phyloP scores from a whole-genome alignment of 192 early-diverging fungal genomes.

The Gonapodya sp. region DNA sequence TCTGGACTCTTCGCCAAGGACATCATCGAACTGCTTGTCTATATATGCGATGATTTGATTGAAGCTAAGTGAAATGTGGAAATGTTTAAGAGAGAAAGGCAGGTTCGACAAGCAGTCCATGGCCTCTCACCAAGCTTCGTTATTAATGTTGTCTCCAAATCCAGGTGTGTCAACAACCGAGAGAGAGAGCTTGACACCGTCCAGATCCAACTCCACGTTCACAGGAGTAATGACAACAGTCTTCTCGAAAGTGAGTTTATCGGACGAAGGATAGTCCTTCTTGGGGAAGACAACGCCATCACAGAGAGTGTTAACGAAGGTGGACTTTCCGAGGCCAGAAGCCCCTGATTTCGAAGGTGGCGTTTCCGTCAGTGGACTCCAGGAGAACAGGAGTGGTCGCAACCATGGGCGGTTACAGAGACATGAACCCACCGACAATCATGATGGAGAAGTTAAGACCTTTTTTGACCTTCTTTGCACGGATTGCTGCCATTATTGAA shows the following conservation, averaged over 20 bases:
- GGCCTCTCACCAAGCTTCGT: constrained; percentile 40
- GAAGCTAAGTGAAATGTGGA: constrained; percentile 63
- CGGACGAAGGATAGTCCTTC: constrained; percentile 13
- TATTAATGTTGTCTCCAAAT: constrained; percentile 64
- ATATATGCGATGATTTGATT: constrained; percentile 87
- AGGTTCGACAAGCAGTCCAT: background rate
- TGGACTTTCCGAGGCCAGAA: constrained; percentile 47
- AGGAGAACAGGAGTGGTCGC: constrained; percentile 15
- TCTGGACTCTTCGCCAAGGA: constrained; percentile 81
- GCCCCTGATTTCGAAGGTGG: constrained; percentile 22
- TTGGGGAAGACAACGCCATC: constrained; percentile 21
- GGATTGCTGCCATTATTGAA: constrained; percentile 1
- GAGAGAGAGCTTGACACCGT: constrained; percentile 92
- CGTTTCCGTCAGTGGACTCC: constrained; percentile 24
- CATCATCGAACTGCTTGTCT: constrained; percentile 90
- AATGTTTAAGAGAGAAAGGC: background rate
- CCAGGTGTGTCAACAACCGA: constrained; percentile 97
- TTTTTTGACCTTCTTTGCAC: background rate
- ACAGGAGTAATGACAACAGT: constrained; percentile 40
- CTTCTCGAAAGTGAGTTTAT: constrained; percentile 21
- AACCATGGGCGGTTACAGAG: background rate
- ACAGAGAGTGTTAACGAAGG: constrained; percentile 56
- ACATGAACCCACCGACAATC: constrained; percentile 37
- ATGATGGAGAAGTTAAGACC: constrained; percentile 58
- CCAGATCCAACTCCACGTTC: constrained; percentile 86